phyloP scores from a whole-genome alignment of 768 basidiomycete species.

The Leccinum sublutescens region DNA sequence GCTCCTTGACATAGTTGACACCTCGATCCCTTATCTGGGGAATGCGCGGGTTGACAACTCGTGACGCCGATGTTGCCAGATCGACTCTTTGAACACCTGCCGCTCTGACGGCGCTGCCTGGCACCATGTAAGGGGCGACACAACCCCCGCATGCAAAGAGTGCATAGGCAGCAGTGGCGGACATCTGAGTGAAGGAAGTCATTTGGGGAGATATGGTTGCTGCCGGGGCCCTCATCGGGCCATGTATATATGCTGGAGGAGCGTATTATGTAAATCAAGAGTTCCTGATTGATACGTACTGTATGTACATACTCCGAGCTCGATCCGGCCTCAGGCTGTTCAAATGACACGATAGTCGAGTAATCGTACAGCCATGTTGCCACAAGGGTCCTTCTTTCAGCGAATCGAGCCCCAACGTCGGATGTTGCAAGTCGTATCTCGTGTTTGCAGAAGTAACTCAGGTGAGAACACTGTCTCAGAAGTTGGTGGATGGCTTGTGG shows the following conservation, averaged over 20 bases:
- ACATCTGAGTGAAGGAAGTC: neutral
- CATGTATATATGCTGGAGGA: neutral
- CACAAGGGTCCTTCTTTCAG: neutral
- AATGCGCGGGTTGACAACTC: neutral
- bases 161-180: neutral
- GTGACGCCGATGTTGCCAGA: no score
- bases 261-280: no score
- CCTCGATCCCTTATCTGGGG: neutral
- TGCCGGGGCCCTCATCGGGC: neutral
- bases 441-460: no score
- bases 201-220: neutral
- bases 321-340: neutral
- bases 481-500: no score
- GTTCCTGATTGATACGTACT: neutral
- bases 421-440: no score
- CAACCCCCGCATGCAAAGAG: constrained; percentile 6
- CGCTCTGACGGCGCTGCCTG: no score
- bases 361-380: neutral
- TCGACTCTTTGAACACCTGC: neutral
- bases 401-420: neutral
- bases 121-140: neutral
- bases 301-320: neutral
- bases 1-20: neutral
- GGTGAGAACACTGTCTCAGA: no score
- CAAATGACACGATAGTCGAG: neutral